These are phyloP conservation scores for Fusarium nematophilum DNA, from an alignment of 2,329 filamentous ascomycete genomes.

Conservation along the genomic window DNA sequence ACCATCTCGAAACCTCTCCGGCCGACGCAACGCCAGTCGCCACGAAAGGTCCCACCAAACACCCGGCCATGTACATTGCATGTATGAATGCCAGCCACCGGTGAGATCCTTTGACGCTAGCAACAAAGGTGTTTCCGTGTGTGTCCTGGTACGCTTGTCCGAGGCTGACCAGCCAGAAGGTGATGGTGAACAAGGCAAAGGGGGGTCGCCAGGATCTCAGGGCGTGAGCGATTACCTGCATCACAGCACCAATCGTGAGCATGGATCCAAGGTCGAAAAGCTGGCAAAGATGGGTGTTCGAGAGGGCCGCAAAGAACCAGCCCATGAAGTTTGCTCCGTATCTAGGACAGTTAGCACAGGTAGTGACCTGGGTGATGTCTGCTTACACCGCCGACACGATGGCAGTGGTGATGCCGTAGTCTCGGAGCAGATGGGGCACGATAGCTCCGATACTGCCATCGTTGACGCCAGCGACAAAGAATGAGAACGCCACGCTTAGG, in stretches of 20 bases:
- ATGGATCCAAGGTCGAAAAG: conserved; percentile 67
- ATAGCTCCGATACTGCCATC: conserved; percentile 73
- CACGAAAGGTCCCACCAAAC: conserved; percentile 67
- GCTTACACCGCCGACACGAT: conserved; percentile 62
- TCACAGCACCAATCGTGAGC: conserved; percentile 63
- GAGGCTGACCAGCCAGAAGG: conserved; percentile 67
- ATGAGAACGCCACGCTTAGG: conserved; percentile 67
- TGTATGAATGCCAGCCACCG: conserved; percentile 73
- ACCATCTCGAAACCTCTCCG: conserved; percentile 56
- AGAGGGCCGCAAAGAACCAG: conserved; percentile 68
- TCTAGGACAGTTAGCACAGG: conserved; percentile 37
- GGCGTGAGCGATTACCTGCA: conserved; percentile 66
- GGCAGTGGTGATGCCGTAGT: conserved; percentile 65
- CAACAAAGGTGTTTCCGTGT: conserved; percentile 71
- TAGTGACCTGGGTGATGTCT: not conserved
- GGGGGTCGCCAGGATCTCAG: conserved; percentile 68
- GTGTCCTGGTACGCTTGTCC: conserved; percentile 74
- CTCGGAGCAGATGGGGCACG: conserved; percentile 70
- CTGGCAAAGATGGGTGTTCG: conserved; percentile 64
- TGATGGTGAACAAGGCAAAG: conserved; percentile 66
- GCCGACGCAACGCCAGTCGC: conserved; percentile 62
- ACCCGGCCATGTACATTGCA: conserved; percentile 69
- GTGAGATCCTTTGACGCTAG: conserved; percentile 62
- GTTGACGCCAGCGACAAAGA: conserved; percentile 74
- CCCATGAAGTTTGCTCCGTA: conserved; percentile 69